Evolutionary conservation across 345 rosid species (phyloP).

Genomic region (Syzygium aromaticum): DNA sequence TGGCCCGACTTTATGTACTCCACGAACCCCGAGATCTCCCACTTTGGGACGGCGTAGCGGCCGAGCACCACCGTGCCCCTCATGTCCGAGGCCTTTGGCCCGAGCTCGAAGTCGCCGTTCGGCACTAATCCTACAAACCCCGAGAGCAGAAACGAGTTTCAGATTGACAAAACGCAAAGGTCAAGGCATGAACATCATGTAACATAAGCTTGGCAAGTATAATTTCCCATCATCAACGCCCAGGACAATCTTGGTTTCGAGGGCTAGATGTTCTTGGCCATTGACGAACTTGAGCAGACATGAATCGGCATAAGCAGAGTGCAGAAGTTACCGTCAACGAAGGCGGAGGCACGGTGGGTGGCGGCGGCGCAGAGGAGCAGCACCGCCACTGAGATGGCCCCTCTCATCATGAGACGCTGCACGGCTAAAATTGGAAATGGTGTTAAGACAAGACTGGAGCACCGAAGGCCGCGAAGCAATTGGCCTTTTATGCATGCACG

Average conservation of each 20-base stretch:
- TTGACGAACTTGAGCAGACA: too few species aligned
- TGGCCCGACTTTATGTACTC: slow-evolving; percentile 85
- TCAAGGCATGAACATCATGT: background rate
- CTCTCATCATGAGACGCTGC: background rate
- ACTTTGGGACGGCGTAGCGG: slow-evolving; percentile 44
- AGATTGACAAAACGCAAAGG: background rate
- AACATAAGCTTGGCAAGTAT: background rate
- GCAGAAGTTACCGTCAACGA: background rate
- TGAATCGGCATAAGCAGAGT: background rate
- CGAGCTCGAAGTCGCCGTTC: slow-evolving; percentile 68
- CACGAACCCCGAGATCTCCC: slow-evolving; percentile 73
- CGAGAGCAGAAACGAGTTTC: background rate
- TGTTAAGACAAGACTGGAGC: background rate
- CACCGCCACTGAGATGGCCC: slow-evolving; percentile 9
- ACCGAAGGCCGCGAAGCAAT: background rate
- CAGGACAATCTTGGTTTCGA: too few species aligned
- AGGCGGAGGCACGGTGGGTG: slow-evolving; percentile 10
- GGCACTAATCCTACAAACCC: slow-evolving; percentile 48
- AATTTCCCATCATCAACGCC: too few species aligned
- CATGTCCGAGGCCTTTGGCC: slow-evolving; percentile 44
- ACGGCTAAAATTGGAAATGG: background rate
- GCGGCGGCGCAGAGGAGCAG: slow-evolving; percentile 32
- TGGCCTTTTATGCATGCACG: background rate
- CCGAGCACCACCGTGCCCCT: slow-evolving; percentile 57
- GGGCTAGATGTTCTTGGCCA: too few species aligned